A percentile compares a stretch with the other conserved stretches of the same genome.
phyloP scores from a whole-genome alignment of 176 grass and related monocot genomes.

The Musa beccarii region DNA sequence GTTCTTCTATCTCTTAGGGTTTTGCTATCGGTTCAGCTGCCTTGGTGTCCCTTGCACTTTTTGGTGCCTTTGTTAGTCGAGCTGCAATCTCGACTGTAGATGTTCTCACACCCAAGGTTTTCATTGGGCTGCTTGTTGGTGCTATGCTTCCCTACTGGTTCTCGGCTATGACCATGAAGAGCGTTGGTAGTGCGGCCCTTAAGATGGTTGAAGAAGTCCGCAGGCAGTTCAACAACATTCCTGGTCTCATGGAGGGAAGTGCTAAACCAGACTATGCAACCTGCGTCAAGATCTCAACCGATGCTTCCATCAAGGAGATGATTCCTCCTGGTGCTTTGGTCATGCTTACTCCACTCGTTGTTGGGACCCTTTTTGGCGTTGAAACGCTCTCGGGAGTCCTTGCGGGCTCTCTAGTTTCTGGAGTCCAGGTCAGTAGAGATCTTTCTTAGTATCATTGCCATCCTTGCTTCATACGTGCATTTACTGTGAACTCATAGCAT shows the following conservation, averaged over 20 bases:
- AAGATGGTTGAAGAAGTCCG: constrained; percentile 93
- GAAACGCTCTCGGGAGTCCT: constrained; percentile 82
- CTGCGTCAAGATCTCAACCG: constrained; percentile 85
- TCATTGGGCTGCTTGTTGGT: constrained; percentile 73
- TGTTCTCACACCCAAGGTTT: constrained; percentile 72
- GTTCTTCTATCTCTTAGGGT: constrained; percentile 35
- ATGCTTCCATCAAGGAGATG: constrained; percentile 87
- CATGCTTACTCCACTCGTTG: constrained; percentile 75
- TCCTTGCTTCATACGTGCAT: not conserved
- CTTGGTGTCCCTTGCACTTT: constrained; percentile 81
- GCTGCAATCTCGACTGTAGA: constrained; percentile 58
- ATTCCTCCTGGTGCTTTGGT: constrained; percentile 79
- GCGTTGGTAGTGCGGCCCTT: constrained; percentile 74
- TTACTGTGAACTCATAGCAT: not conserved
- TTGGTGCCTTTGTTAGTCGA: constrained; percentile 81
- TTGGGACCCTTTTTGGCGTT: constrained; percentile 65
- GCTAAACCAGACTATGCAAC: constrained; percentile 72
- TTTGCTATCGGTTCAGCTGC: constrained; percentile 85
- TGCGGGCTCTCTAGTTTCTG: constrained; percentile 79
- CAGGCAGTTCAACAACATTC: constrained; percentile 70
- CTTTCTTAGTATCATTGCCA: not conserved
- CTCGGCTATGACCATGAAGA: constrained; percentile 93
- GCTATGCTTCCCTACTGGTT: constrained; percentile 91
- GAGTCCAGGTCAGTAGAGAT: constrained; percentile 52
- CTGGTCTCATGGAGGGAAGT: constrained; percentile 74